Evolutionary conservation across 2,329 filamentous ascomycete genomes (phyloP).

Genomic region (Arthrobotrys musiformis): DNA sequence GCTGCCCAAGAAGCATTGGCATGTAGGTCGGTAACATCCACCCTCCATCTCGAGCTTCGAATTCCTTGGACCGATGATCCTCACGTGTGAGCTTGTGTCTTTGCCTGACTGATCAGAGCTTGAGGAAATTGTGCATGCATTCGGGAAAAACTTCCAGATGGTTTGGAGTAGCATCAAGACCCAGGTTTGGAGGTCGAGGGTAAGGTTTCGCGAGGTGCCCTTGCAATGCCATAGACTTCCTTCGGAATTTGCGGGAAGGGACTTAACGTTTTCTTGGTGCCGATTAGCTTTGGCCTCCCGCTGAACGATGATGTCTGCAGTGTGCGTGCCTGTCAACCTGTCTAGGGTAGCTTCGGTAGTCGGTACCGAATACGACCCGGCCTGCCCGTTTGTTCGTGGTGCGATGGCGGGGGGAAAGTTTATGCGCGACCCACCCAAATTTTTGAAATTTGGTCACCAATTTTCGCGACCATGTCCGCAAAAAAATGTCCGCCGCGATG

Average conservation of each 20-base stretch:
- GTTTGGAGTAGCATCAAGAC: not conserved
- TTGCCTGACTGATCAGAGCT: slow-evolving; percentile 11
- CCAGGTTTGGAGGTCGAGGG: slow-evolving; percentile 3
- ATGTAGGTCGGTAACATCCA: slow-evolving; percentile 22
- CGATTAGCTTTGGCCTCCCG: not conserved
- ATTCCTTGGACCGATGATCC: not conserved
- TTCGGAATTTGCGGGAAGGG: slow-evolving; percentile 23
- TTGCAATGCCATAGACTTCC: too few relatives aligned
- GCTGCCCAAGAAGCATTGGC: not conserved
- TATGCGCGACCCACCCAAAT: slow-evolving; percentile 3
- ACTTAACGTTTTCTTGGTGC: not conserved
- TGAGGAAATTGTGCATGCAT: slow-evolving; percentile 26
- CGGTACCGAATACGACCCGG: slow-evolving; percentile 32
- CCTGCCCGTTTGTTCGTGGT: not conserved
- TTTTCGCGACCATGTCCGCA: not conserved
- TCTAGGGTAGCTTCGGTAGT: slow-evolving; percentile 9
- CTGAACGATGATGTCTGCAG: not conserved
- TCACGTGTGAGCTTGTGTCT: not conserved
- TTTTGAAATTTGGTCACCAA: not conserved
- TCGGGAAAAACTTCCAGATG: slow-evolving; percentile 23
- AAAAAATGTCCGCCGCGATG: not conserved
- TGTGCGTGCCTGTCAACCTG: not conserved
- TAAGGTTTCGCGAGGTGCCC: not conserved
- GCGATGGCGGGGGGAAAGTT: not conserved
- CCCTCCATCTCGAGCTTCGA: slow-evolving; percentile 28